A percentile compares a stretch with the other conserved stretches of the same genome.
These are phyloP conservation scores for Helotiales sp. DNA, from an alignment of 2,329 filamentous ascomycete genomes.

Conservation along the genomic window DNA sequence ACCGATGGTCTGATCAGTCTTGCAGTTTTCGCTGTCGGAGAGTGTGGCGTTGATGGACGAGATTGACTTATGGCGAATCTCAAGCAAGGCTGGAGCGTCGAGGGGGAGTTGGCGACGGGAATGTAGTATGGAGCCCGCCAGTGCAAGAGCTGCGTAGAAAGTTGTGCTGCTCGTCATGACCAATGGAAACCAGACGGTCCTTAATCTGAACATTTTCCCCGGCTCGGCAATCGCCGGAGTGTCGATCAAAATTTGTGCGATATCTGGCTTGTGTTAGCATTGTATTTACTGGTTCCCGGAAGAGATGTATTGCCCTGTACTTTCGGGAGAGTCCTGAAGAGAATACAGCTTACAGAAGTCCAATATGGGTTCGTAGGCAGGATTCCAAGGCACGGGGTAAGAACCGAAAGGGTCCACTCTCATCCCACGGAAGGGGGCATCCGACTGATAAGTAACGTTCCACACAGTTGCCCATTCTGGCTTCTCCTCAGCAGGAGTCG, in stretches of 20 bases:
- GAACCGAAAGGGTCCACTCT: constrained; percentile 20
- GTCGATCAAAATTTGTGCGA: constrained; percentile 22
- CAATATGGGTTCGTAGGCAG: constrained; percentile 20
- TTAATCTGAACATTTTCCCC: constrained; percentile 13
- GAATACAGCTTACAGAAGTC: constrained; percentile 20
- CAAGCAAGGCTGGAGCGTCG: constrained; percentile 7
- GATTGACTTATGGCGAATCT: constrained; percentile 14
- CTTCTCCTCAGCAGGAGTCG: not conserved
- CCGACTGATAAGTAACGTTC: not conserved
- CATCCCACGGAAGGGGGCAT: constrained; percentile 11
- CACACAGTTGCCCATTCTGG: not conserved
- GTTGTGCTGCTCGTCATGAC: constrained; percentile 14
- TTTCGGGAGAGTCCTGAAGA: not conserved
- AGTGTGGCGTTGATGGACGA: constrained; percentile 18
- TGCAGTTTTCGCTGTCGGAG: not conserved
- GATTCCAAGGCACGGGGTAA: constrained; percentile 23
- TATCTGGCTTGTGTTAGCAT: constrained; percentile 6
- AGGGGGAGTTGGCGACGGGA: not conserved
- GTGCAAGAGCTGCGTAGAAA: constrained; percentile 20
- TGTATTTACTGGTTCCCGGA: not conserved
- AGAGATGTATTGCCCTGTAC: not conserved
- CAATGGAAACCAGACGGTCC: constrained; percentile 24
- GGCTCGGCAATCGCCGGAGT: constrained; percentile 11
- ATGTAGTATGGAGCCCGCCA: constrained; percentile 13
- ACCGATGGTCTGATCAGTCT: constrained; percentile 16